Percentiles rank a stretch among this genome's conserved stretches.
phyloP scores from a whole-genome alignment of 176 grass and related monocot species.

The Eleusine indica region DNA sequence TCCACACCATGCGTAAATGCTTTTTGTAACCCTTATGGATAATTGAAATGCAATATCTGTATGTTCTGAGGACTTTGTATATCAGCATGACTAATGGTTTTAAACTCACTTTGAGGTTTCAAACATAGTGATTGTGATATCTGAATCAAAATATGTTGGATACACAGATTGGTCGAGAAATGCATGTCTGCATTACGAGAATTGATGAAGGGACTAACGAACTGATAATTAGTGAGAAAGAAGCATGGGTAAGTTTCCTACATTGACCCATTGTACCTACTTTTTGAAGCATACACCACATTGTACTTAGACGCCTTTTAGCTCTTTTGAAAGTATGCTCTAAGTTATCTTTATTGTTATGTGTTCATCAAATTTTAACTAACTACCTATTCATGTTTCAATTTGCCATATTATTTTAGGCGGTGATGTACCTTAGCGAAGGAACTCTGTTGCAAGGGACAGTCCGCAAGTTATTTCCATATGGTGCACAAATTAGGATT shows the following conservation, averaged over 20 bases:
- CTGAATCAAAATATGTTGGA: constrained; percentile 25
- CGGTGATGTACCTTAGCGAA: constrained; percentile 65
- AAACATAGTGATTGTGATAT: constrained; percentile 1
- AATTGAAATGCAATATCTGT: not conserved
- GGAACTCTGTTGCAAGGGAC: constrained; percentile 84
- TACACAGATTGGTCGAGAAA: constrained; percentile 61
- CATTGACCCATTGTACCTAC: not conserved
- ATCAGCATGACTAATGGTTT: not conserved
- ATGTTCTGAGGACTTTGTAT: constrained; percentile 2
- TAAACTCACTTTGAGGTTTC: constrained; percentile 22
- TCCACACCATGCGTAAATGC: not conserved
- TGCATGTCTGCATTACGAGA: constrained; percentile 67
- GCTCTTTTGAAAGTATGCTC: not conserved
- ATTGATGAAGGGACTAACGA: constrained; percentile 78
- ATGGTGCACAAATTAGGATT: constrained; percentile 80
- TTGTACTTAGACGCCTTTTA: not conserved
- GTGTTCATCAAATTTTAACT: not conserved
- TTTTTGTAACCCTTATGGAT: not conserved
- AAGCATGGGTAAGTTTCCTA: constrained; percentile 76
- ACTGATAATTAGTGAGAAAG: constrained; percentile 88
- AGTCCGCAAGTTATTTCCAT: constrained; percentile 73
- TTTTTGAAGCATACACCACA: constrained; percentile 12
- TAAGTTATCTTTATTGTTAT: not conserved
- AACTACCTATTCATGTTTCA: not conserved
- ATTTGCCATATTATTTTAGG: constrained; percentile 52